A percentile compares a stretch with the other conserved stretches of the same genome.
phyloP scores from a whole-genome alignment of 257 asterid species.

The Salvia hispanica region DNA sequence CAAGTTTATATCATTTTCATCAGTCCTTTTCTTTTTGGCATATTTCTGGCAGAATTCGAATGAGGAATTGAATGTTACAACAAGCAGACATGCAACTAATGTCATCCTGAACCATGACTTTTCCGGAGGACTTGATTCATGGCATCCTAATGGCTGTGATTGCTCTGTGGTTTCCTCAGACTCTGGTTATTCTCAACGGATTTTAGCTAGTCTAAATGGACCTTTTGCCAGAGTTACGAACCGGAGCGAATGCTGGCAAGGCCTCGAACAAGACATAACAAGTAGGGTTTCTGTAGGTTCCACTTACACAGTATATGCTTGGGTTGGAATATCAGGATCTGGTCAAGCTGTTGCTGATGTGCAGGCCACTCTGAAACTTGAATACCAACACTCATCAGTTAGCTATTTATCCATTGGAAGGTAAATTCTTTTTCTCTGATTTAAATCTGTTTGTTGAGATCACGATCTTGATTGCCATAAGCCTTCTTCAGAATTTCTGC shows the following conservation, averaged over 20 bases:
- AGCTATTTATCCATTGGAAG: conserved; percentile 65
- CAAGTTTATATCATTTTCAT: not conserved
- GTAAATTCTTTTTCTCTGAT: conserved; percentile 36
- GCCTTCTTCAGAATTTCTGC: conserved; percentile 54
- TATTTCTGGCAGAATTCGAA: conserved; percentile 42
- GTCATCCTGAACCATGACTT: conserved; percentile 77
- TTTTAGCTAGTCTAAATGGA: conserved; percentile 33
- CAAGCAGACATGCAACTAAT: conserved; percentile 41
- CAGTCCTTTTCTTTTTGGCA: not conserved
- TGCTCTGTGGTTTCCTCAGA: conserved; percentile 54
- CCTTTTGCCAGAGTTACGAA: conserved; percentile 59
- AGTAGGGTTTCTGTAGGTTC: conserved; percentile 47
- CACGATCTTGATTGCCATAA: conserved; percentile 27
- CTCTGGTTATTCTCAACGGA: conserved; percentile 38
- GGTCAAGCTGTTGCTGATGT: conserved; percentile 51
- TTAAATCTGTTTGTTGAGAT: conserved; percentile 19
- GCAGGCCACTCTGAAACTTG: conserved; percentile 69
- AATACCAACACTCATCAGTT: conserved; percentile 48
- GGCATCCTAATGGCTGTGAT: conserved; percentile 74
- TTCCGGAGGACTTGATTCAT: conserved; percentile 64
- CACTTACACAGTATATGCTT: conserved; percentile 59
- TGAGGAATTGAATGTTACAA: conserved; percentile 31
- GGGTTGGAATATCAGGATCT: conserved; percentile 60
- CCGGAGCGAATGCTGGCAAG: conserved; percentile 78
- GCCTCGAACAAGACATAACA: conserved; percentile 82